Conservation (phyloP, 345 rosid genomes). For the Luvunga scandens region DNA sequence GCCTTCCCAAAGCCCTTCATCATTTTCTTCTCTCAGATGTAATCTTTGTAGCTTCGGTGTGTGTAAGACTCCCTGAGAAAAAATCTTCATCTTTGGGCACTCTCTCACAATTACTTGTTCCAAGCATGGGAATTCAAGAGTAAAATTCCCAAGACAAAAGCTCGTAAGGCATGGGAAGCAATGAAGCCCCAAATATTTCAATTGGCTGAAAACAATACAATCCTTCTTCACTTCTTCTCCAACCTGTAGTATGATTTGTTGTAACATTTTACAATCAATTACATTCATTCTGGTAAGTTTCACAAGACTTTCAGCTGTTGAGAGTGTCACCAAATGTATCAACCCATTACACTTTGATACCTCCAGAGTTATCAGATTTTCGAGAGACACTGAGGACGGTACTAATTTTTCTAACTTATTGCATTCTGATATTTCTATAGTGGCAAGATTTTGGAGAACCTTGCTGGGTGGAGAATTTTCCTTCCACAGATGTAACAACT, state of each 20-base stretch:
- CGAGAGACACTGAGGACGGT: slow-evolving; percentile 11
- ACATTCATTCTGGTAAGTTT: slow-evolving; percentile 15
- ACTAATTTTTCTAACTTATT: slow-evolving; percentile 1
- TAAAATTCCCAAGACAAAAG: not conserved
- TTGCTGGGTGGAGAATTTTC: not conserved
- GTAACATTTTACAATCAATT: slow-evolving; percentile 12
- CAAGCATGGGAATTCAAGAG: not conserved
- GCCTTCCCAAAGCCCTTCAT: not conserved
- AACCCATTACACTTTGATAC: slow-evolving; percentile 16
- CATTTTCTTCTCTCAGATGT: not conserved
- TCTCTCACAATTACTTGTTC: not conserved
- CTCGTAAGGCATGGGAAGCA: slow-evolving; percentile 13
- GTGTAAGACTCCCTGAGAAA: not conserved
- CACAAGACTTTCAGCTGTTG: slow-evolving; percentile 18
- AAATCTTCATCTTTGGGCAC: not conserved
- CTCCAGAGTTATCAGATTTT: slow-evolving; percentile 9
- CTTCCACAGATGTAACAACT: not conserved
- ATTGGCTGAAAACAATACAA: slow-evolving; percentile 6
- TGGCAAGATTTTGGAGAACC: not conserved
- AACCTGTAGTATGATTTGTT: slow-evolving; percentile 5
- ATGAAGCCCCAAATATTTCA: slow-evolving; percentile 13
- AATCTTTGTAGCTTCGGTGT: not conserved
- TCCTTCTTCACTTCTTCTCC: slow-evolving; percentile 5
- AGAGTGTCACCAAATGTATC: not conserved
- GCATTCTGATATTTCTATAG: slow-evolving; percentile 1